phyloP scores from a whole-genome alignment of 2,329 filamentous ascomycete species.

The Xylariaceae sp. region DNA sequence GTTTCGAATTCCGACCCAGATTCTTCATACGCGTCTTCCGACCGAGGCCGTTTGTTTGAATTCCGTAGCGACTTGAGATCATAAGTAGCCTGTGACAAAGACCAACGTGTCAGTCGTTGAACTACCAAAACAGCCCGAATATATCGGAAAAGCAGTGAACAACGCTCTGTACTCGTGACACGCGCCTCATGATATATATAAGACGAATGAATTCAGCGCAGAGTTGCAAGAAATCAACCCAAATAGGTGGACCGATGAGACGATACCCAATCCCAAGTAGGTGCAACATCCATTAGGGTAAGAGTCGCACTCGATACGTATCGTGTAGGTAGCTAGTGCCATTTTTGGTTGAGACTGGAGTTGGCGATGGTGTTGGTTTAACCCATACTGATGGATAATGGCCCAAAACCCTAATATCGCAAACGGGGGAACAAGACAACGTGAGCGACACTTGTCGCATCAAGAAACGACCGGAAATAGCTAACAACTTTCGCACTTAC shows the following conservation, averaged over 20 bases:
- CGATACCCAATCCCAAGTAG: no score
- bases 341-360: no score
- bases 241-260: no score
- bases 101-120: constrained; percentile 3
- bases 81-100: constrained; percentile 26
- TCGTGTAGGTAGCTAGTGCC: no score
- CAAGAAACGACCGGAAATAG: background rate
- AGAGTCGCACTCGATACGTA: no score
- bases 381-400: no score
- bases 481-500: constrained; percentile 34
- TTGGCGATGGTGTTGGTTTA: no score
- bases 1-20: constrained; percentile 18
- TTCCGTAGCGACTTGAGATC: constrained; percentile 11
- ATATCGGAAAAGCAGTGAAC: no score
- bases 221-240: background rate
- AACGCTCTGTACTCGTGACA: background rate
- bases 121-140: no score
- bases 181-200: background rate
- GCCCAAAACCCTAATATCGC: no score
- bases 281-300: no score
- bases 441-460: background rate
- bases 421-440: no score
- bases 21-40: constrained; percentile 25
- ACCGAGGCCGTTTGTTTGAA: constrained; percentile 15
- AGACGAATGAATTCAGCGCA: background rate